phyloP scores from a whole-genome alignment of 805 yeast species.

The Metschnikowia peoriensis region DNA sequence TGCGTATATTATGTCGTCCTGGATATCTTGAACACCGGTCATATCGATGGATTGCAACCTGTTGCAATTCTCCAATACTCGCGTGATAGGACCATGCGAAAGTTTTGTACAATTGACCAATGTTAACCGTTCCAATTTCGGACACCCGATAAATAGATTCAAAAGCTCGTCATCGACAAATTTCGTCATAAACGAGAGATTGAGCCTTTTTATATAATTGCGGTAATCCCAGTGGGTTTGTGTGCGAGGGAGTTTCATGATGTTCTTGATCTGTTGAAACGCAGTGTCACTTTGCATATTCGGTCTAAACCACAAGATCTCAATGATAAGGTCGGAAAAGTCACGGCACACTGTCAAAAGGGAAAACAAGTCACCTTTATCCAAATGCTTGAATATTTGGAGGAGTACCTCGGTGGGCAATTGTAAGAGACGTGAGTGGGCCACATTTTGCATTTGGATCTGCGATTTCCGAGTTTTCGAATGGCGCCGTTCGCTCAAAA shows the following conservation, averaged over 20 bases:
- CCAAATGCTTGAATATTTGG: conserved; percentile 63
- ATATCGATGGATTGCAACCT: conserved; percentile 82
- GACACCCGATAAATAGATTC: conserved; percentile 60
- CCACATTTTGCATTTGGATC: conserved; percentile 24
- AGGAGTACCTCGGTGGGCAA: conserved; percentile 62
- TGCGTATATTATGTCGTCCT: conserved; percentile 65
- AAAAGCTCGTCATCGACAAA: conserved; percentile 65
- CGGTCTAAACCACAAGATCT: conserved; percentile 86
- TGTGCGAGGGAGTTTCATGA: conserved; percentile 49
- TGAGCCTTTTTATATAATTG: conserved; percentile 71
- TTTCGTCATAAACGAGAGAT: conserved; percentile 71
- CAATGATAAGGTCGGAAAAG: conserved; percentile 78
- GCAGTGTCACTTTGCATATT: conserved; percentile 52
- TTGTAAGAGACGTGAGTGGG: conserved; percentile 41
- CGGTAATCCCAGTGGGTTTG: conserved; percentile 66
- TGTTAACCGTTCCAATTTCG: conserved; percentile 79
- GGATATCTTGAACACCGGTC: conserved; percentile 65
- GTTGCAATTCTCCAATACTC: conserved; percentile 61
- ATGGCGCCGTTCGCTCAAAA: conserved; percentile 28
- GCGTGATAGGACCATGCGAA: conserved; percentile 57
- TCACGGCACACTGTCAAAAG: conserved; percentile 72
- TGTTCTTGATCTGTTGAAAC: conserved; percentile 51
- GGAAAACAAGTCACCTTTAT: conserved; percentile 59
- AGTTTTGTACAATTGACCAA: conserved; percentile 74
- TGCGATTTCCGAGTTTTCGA: conserved; percentile 20